phyloP scores from a whole-genome alignment of 1,284 basidiomycete species.

The Sanguinoderma infundibulare region DNA sequence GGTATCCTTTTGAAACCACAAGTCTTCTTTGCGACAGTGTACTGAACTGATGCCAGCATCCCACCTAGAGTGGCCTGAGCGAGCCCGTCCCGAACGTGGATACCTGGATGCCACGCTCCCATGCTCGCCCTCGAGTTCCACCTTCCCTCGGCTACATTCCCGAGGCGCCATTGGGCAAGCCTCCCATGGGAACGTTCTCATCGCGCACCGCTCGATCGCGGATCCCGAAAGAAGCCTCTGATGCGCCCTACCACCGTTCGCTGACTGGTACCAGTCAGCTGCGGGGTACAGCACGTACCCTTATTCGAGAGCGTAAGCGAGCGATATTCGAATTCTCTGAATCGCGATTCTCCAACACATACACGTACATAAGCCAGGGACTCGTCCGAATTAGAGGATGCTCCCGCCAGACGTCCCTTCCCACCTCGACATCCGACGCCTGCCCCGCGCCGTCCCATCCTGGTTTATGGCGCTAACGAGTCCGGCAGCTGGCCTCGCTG shows the following conservation, averaged over 20 bases:
- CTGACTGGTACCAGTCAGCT: not conserved
- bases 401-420: not conserved
- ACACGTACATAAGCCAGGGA: not conserved
- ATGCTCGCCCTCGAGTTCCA: not conserved
- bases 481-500: not conserved
- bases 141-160: not conserved
- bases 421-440: not conserved
- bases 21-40: not conserved
- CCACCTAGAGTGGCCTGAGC: not conserved
- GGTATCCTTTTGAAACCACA: too few relatives aligned
- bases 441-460: conserved; percentile 5
- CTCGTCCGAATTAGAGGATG: not conserved
- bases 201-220: not conserved
- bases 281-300: too few relatives aligned
- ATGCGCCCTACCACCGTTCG: not conserved
- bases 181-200: not conserved
- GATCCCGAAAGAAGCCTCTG: not conserved
- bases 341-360: too few relatives aligned
- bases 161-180: not conserved
- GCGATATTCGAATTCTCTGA: too few relatives aligned
- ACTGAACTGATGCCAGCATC: not conserved
- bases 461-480: conserved; percentile 9
- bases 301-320: too few relatives aligned
- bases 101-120: not conserved
- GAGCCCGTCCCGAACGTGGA: not conserved